Base-by-base conservation (phyloP, 192 early-diverging fungal genomes). In the Irineochytrium annulatum region DNA sequence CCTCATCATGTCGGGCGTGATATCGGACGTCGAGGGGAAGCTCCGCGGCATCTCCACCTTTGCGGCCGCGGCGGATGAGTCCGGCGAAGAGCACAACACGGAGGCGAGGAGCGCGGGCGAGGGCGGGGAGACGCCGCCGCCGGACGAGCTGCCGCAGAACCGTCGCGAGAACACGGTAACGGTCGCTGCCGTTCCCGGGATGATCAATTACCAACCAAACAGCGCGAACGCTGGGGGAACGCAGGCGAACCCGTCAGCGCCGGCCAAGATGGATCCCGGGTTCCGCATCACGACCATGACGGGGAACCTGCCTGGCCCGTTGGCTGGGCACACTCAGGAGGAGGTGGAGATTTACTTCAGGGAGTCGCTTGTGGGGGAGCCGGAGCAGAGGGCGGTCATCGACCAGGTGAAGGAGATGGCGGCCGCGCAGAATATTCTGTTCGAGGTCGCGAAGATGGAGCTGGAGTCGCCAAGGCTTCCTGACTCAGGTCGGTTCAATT, bases 321-420 rank as follows among this genome's bases (percentile, higher is more conserved):
- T 76, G 8, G 14, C 35, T 24, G 56, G 64, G 28, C 46, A 61
- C 20, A 26, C 59, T 0, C 31, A 71, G 13, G 57, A 67, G 17
- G 74, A 79, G 34, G 62, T 66, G 3, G 71, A 72, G 19, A 63
- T 77, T 20, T 74, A 70, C 43, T 70, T 77, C 16, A 45, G 71
- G 1, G 46, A 33, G 16, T 72, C 64, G 3, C 65, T 79, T 0
- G 71, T 77, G 0, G 65, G 57, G 8, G 74, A 79, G 34, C 32
- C 55, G 52, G 77, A 79, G 41, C 64, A 53, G 2, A 46, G 60
- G n/a, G 69, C 60, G 1, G 77, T 79, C 3, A 72, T 79, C 37
- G 70, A 76, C 26, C 69, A 79, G 53, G 74, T 79, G 13, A 65
- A 65, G 29, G 37, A 59, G 0, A 67, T 79, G 68, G 56, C 72